Percentiles rank a stretch among this genome's conserved stretches.
These are phyloP conservation scores for Hypseocharis bilobata DNA, from an alignment of 441 rosid genomes.

Conservation along the genomic window DNA sequence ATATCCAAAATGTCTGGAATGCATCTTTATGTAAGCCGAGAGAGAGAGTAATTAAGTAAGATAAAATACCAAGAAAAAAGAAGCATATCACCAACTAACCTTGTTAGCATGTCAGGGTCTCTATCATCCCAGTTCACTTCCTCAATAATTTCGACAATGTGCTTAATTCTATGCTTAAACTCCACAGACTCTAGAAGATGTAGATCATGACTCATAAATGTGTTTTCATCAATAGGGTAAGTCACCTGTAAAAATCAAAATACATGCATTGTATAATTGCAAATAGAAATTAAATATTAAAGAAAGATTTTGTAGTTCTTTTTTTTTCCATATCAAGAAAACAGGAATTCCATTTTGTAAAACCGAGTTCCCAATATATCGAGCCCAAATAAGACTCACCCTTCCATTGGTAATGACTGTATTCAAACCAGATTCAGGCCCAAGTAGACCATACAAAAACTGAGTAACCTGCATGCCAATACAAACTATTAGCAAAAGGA, in stretches of 20 bases:
- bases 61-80: conserved; percentile 2
- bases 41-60: conserved; percentile 1
- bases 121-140: conserved; percentile 69
- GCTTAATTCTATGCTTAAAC: conserved; percentile 69
- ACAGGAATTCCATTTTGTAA: not conserved
- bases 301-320: not conserved
- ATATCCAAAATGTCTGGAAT: too few relatives aligned
- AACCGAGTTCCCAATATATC: not conserved
- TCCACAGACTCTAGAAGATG: conserved; percentile 79
- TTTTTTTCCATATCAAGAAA: not conserved
- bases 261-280: not conserved
- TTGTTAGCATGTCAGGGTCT: conserved; percentile 86
- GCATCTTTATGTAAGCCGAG: too few relatives aligned
- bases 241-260: conserved; percentile 43
- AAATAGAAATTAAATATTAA: not conserved
- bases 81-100: conserved; percentile 40
- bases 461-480: conserved; percentile 47
- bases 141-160: conserved; percentile 68
- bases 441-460: conserved; percentile 54
- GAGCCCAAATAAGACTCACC: conserved; percentile 37
- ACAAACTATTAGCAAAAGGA: conserved; percentile 19
- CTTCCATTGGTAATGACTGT: conserved; percentile 88
- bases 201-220: conserved; percentile 77
- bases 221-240: conserved; percentile 44
- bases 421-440: conserved; percentile 56